Percentiles rank a stretch among this genome's conserved stretches.
Evolutionary conservation across 768 basidiomycete species (phyloP).

Genomic region (Clathrus columnatus): DNA sequence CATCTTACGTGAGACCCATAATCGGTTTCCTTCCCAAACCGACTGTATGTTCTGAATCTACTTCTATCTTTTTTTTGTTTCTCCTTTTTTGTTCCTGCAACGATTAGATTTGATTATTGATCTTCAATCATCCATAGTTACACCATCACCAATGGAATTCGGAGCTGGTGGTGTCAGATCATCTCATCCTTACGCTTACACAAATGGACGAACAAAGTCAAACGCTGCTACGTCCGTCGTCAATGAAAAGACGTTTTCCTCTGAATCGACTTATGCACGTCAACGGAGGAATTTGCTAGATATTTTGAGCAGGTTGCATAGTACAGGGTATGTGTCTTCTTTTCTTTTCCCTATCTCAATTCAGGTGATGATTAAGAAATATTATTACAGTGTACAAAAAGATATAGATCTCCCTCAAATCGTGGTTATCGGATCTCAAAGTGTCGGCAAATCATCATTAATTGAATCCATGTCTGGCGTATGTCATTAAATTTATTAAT

Average conservation of each 20-base stretch:
- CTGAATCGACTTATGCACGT: slow-evolving; percentile 5
- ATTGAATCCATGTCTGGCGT: slow-evolving; percentile 59
- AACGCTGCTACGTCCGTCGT: background rate
- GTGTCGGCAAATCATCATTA: slow-evolving; percentile 67
- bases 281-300: slow-evolving; percentile 46
- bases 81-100: background rate
- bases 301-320: slow-evolving; percentile 49
- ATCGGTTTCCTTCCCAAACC: background rate
- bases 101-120: background rate
- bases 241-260: slow-evolving; percentile 1
- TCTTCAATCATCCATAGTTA: background rate
- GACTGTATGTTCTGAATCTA: background rate
- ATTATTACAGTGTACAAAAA: slow-evolving; percentile 42
- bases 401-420: slow-evolving; percentile 71
- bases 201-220: background rate
- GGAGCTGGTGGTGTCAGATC: background rate
- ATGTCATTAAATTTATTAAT: background rate
- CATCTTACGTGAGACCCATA: background rate
- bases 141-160: background rate
- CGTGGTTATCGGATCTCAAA: slow-evolving; percentile 64
- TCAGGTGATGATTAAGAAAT: background rate
- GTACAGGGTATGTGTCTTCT: slow-evolving; percentile 41
- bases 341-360: background rate
- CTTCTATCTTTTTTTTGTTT: background rate
- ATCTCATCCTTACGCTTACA: background rate